Percentiles rank a stretch among this genome's conserved stretches.
These are phyloP conservation scores for Chaetomiaceae sp. DNA, from an alignment of 2,329 filamentous ascomycete species.

Conservation along the genomic window DNA sequence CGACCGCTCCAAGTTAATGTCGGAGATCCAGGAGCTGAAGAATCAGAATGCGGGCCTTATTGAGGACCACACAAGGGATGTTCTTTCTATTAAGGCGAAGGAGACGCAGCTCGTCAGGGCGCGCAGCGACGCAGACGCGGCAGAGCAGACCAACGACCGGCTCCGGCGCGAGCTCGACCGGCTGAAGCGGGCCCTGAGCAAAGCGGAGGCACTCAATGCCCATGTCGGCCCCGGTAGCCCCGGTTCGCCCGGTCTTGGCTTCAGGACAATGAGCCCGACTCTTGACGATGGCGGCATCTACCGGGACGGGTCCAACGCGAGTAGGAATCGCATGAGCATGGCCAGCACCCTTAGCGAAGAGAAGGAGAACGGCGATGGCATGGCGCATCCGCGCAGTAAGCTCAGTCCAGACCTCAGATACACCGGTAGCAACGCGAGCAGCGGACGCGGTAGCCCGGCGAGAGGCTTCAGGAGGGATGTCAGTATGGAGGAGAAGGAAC, in stretches of 20 bases:
- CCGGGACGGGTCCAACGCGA: conserved; percentile 41
- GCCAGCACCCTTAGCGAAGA: conserved; percentile 67
- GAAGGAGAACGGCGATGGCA: conserved; percentile 63
- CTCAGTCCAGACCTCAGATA: conserved; percentile 54
- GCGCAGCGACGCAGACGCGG: conserved; percentile 81
- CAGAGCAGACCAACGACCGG: conserved; percentile 80
- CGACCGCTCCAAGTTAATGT: conserved; percentile 75
- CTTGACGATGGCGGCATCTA: conserved; percentile 56
- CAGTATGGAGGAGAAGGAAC: conserved; percentile 28
- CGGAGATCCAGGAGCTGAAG: conserved; percentile 89
- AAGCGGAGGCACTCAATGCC: conserved; percentile 50
- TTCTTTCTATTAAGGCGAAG: conserved; percentile 95
- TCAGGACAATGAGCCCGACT: conserved; percentile 46
- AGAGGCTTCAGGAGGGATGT: conserved; percentile 45
- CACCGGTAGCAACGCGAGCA: conserved; percentile 45
- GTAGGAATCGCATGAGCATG: conserved; percentile 55
- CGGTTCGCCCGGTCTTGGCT: conserved; percentile 27
- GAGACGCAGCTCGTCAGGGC: conserved; percentile 94
- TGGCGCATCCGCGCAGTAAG: conserved; percentile 46
- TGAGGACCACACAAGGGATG: conserved; percentile 92
- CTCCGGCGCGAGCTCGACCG: conserved; percentile 85
- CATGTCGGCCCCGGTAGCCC: conserved; percentile 29
- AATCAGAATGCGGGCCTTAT: conserved; percentile 96
- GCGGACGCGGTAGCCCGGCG: conserved; percentile 57
- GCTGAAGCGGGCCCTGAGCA: conserved; percentile 78